Conservation (phyloP, 805 yeast genomes). For the Starmerella scarabaei region DNA sequence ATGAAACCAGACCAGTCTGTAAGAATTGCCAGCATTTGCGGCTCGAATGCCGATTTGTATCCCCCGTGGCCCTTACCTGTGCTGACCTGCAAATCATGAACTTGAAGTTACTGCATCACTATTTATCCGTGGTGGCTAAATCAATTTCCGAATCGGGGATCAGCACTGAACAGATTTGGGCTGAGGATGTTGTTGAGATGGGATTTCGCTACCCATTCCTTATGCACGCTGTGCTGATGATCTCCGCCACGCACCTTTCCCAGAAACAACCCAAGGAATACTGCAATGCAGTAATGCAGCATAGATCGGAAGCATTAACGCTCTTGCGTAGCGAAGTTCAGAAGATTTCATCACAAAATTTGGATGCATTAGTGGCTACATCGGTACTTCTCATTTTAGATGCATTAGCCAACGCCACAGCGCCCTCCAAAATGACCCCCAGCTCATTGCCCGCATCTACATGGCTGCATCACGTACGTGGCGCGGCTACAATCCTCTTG, state of each 20-base stretch:
- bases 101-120: conserved; percentile 72
- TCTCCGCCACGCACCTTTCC: conserved; percentile 79
- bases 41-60: conserved; percentile 54
- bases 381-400: conserved; percentile 85
- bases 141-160: conserved; percentile 87
- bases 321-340: conserved; percentile 74
- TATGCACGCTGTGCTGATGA: conserved; percentile 84
- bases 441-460: conserved; percentile 76
- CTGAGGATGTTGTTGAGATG: conserved; percentile 70
- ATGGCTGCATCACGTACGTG: conserved; percentile 94
- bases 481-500: conserved; percentile 88
- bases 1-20: conserved; percentile 71
- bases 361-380: conserved; percentile 83
- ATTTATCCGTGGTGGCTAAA: conserved; percentile 68
- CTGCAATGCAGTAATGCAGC: conserved; percentile 47
- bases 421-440: conserved; percentile 37
- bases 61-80: conserved; percentile 25
- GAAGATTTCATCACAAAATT: conserved; percentile 64
- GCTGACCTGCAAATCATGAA: conserved; percentile 53
- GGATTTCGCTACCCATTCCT: conserved; percentile 81
- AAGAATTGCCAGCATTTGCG: conserved; percentile 68
- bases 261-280: conserved; percentile 45
- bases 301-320: conserved; percentile 75
- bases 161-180: conserved; percentile 76
- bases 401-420: conserved; percentile 78